Evolutionary conservation across 1,284 basidiomycete species (phyloP).

Genomic region (Meira miltonrushii): DNA sequence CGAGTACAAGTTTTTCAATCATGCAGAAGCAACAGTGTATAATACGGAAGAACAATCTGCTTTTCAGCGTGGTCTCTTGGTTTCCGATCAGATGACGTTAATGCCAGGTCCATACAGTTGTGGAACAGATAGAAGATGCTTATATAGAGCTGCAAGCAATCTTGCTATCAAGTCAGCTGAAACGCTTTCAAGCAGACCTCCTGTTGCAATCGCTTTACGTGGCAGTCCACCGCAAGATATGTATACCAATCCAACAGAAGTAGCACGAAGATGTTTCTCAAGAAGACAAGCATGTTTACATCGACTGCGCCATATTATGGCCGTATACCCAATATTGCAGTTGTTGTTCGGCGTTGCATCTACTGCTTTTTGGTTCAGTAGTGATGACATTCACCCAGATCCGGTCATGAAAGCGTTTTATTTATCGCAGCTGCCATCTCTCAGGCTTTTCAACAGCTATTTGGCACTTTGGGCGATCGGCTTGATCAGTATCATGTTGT

Average conservation of each 20-base stretch:
- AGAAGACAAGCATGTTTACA: not conserved
- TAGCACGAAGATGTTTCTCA: not conserved
- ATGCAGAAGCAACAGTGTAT: too few species aligned
- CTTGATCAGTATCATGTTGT: not conserved
- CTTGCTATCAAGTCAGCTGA: not conserved
- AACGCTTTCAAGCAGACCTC: not conserved
- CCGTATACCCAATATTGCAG: not conserved
- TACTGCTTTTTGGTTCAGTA: slow-evolving; percentile 1
- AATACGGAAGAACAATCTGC: too few species aligned
- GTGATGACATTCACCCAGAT: not conserved
- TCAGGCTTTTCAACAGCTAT: not conserved
- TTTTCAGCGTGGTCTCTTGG: too few species aligned
- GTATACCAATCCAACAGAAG: not conserved
- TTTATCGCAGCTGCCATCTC: not conserved
- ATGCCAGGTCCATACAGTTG: too few species aligned
- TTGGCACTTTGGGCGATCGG: not conserved
- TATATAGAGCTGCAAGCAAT: not conserved
- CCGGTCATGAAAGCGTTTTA: not conserved
- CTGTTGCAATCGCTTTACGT: too few species aligned
- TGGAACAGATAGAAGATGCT: too few species aligned
- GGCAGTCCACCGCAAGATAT: too few species aligned
- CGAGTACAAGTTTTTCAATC: too few species aligned
- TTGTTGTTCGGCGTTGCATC: not conserved
- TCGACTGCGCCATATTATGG: not conserved
- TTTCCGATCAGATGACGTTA: too few species aligned